Percentiles rank a stretch among this genome's conserved stretches.
Evolutionary conservation across 78 protist species (phyloP).

Genomic region (slime mould (Dictyostelium discoideum)): dicty_2.7 NC_007090.3:3932001-3932500

Average conservation of each 20-base stretch:
- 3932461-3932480: neutral
- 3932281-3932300: neutral
- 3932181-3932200: neutral
- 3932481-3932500: neutral
- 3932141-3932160: neutral
- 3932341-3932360: neutral
- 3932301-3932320: neutral
- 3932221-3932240: neutral
- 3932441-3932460: neutral
- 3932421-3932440: neutral
- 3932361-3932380: neutral
- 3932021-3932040: neutral
- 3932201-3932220: neutral
- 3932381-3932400: neutral
- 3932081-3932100: neutral
- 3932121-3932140: neutral
- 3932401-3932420: neutral
- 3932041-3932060: neutral
- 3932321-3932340: slow-evolving; percentile 9
- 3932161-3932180: neutral
- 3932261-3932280: neutral
- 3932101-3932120: neutral
- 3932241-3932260: neutral
- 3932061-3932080: neutral
- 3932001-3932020: neutral